A percentile compares a stretch with the other conserved stretches of the same genome.
Conservation (phyloP, 83 land plant species). For the Isoetes engelmannii region DNA sequence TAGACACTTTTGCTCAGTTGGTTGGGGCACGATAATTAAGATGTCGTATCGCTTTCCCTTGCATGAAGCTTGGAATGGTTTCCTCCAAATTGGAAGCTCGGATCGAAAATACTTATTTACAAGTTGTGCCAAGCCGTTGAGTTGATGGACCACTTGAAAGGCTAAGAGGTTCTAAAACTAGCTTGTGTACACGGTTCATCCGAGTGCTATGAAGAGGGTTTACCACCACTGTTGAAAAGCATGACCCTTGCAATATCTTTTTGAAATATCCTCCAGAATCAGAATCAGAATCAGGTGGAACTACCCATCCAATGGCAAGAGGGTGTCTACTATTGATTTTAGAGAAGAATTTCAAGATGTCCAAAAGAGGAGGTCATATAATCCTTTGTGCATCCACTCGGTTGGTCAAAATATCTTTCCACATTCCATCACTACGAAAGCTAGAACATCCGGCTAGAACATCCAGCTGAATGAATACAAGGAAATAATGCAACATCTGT, state of each 20-base stretch:
- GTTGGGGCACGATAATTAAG: too few relatives aligned
- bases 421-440: background rate
- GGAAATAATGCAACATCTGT: slow-evolving; percentile 5
- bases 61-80: too few relatives aligned
- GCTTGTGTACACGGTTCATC: background rate
- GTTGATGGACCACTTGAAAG: slow-evolving; percentile 13
- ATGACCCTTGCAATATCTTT: background rate
- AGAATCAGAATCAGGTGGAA: slow-evolving; percentile 10
- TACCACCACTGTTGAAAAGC: background rate
- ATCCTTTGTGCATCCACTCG: background rate
- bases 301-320: slow-evolving; percentile 12
- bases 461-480: background rate
- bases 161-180: slow-evolving; percentile 6
- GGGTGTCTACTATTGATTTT: background rate
- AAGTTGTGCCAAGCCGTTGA: background rate
- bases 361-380: background rate
- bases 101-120: too few relatives aligned
- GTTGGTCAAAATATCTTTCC: background rate
- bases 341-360: background rate
- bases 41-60: too few relatives aligned
- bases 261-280: slow-evolving; percentile 8
- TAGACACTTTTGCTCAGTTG: too few relatives aligned
- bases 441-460: too few relatives aligned
- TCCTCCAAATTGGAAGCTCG: too few relatives aligned
- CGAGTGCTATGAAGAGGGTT: slow-evolving; percentile 11